phyloP scores from a whole-genome alignment of 2,329 filamentous ascomycete species.

The Calonectria hongkongensis region DNA sequence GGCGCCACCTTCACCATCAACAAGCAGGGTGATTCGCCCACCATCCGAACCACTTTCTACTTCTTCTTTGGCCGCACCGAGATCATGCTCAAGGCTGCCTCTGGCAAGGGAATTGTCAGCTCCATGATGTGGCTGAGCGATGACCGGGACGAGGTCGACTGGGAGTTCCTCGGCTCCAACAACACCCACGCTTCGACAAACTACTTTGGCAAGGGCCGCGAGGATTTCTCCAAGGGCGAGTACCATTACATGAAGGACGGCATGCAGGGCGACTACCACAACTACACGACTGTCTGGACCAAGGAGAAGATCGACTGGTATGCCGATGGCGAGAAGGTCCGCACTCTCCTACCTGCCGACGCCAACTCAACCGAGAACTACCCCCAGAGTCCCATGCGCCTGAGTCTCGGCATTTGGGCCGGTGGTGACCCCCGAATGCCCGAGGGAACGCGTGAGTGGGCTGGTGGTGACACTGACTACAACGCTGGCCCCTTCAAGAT shows the following conservation, averaged over 20 bases:
- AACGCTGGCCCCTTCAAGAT: constrained; percentile 81
- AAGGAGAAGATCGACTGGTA: constrained; percentile 79
- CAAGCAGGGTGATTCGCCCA: constrained; percentile 84
- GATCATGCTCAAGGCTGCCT: constrained; percentile 84
- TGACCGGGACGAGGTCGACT: constrained; percentile 91
- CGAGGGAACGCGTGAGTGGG: constrained; percentile 79
- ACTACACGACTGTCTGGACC: constrained; percentile 86
- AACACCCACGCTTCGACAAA: constrained; percentile 79
- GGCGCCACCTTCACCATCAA: constrained; percentile 84
- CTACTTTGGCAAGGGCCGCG: constrained; percentile 85
- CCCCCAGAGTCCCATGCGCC: constrained; percentile 85
- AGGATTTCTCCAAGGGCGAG: constrained; percentile 77
- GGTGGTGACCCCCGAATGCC: constrained; percentile 74
- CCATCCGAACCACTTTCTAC: constrained; percentile 86
- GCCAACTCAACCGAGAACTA: constrained; percentile 78
- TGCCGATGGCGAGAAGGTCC: constrained; percentile 80
- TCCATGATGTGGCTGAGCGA: constrained; percentile 90
- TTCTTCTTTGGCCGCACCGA: constrained; percentile 91
- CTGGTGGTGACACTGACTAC: constrained; percentile 82
- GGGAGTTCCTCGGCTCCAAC: constrained; percentile 86
- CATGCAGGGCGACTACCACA: constrained; percentile 79
- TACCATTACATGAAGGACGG: constrained; percentile 73
- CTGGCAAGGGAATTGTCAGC: constrained; percentile 85
- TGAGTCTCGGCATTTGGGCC: constrained; percentile 81
- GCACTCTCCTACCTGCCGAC: constrained; percentile 77